Conservation (phyloP, 768 basidiomycete species). For the Tricholoma flavovirens region DNA sequence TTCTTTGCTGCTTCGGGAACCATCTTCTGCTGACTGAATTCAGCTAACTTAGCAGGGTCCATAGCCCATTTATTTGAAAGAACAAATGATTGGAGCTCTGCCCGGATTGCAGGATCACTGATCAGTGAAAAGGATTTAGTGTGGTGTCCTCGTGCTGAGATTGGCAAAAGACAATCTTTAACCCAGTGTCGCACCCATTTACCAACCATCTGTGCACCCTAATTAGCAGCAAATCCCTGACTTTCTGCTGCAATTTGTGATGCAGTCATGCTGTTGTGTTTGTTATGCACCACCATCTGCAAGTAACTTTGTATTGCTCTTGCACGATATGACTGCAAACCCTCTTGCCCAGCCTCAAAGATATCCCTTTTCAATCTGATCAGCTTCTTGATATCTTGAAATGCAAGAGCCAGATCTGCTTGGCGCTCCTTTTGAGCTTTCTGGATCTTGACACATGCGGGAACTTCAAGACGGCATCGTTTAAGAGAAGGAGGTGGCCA, state of each 20-base stretch:
- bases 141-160: slow-evolving; percentile 21
- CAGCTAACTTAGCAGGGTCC: no score
- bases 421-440: slow-evolving; percentile 4
- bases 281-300: slow-evolving; percentile 25
- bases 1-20: slow-evolving; percentile 21
- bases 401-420: slow-evolving; percentile 5
- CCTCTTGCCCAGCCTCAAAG: slow-evolving; percentile 20
- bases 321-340: slow-evolving; percentile 23
- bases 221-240: slow-evolving; percentile 25
- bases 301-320: slow-evolving; percentile 23
- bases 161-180: slow-evolving; percentile 15
- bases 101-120: slow-evolving; percentile 22
- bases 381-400: slow-evolving; percentile 20
- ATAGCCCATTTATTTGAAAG: slow-evolving; percentile 31
- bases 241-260: slow-evolving; percentile 24
- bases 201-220: slow-evolving; percentile 21
- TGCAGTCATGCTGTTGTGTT: slow-evolving; percentile 14
- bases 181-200: slow-evolving; percentile 23
- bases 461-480: slow-evolving; percentile 16
- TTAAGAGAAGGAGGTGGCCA: slow-evolving; percentile 16
- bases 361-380: slow-evolving; percentile 17
- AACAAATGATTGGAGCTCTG: slow-evolving; percentile 23
- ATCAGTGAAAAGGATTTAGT: slow-evolving; percentile 23
- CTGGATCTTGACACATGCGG: slow-evolving; percentile 4
- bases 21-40: slow-evolving; percentile 20